These are phyloP conservation scores for Eucalyptus regnans DNA, from an alignment of 345 rosid species.

Conservation along the genomic window DNA sequence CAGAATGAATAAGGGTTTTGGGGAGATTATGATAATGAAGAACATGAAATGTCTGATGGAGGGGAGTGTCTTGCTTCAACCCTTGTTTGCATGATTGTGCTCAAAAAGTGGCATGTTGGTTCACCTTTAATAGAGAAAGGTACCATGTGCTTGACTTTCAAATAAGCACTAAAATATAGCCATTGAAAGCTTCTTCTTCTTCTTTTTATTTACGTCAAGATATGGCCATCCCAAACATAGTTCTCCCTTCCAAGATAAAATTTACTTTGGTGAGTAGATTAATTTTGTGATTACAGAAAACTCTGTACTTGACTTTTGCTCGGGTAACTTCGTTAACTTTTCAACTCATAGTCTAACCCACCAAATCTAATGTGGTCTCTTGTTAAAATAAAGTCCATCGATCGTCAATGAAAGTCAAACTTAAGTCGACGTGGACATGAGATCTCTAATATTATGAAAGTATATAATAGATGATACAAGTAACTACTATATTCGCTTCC, in stretches of 20 bases:
- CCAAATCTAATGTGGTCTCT: background rate
- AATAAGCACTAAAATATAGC: background rate
- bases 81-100: constrained; percentile 40
- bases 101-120: constrained; percentile 32
- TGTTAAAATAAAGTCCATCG: background rate
- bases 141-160: background rate
- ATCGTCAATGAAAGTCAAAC: background rate
- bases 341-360: background rate
- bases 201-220: background rate
- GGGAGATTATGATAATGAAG: constrained; percentile 22
- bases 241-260: background rate
- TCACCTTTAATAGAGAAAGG: constrained; percentile 15
- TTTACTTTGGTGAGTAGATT: background rate
- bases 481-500: background rate
- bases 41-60: background rate
- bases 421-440: background rate
- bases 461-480: background rate
- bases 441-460: background rate
- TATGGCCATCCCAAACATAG: background rate
- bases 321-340: background rate
- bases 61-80: constrained; percentile 34
- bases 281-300: background rate
- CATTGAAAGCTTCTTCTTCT: too few relatives aligned
- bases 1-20: constrained; percentile 40
- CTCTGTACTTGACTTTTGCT: background rate